phyloP scores from a whole-genome alignment of 2,329 filamentous ascomycete genomes.

The Aspergillus uvarum region DNA sequence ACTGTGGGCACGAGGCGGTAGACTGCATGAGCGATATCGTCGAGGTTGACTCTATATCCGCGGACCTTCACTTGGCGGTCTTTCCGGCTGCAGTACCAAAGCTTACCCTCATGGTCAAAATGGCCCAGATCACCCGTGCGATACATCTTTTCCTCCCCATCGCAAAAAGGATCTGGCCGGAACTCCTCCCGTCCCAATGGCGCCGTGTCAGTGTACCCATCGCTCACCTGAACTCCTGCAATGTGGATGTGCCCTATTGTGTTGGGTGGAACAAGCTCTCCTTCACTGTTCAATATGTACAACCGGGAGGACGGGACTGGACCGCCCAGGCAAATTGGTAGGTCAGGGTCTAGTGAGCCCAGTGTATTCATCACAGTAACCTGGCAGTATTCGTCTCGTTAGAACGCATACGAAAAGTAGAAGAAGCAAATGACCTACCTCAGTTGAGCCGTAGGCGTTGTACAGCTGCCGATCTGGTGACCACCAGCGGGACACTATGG shows the following conservation, averaged over 20 bases:
- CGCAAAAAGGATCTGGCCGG: conserved; percentile 29
- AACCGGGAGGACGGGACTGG: conserved; percentile 39
- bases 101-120: conserved; percentile 38
- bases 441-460: conserved; percentile 50
- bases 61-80: conserved; percentile 45
- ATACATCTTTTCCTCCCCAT: conserved; percentile 35
- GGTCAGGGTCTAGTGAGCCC: too few species aligned
- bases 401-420: too few species aligned
- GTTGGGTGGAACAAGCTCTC: conserved; percentile 32
- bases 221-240: conserved; percentile 46
- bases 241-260: conserved; percentile 45
- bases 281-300: conserved; percentile 44
- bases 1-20: neutral
- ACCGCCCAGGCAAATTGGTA: too few species aligned
- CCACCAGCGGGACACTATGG: conserved; percentile 36
- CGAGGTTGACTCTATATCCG: conserved; percentile 43
- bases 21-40: conserved; percentile 28
- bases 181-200: conserved; percentile 26
- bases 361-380: too few species aligned
- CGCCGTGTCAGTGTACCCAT: conserved; percentile 42
- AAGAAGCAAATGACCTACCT: conserved; percentile 19
- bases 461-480: conserved; percentile 26
- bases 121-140: conserved; percentile 42
- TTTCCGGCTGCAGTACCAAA: conserved; percentile 42
- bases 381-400: too few species aligned